Base-by-base conservation (phyloP, 768 basidiomycete genomes). In the Hypholoma sublateritium region DNA sequence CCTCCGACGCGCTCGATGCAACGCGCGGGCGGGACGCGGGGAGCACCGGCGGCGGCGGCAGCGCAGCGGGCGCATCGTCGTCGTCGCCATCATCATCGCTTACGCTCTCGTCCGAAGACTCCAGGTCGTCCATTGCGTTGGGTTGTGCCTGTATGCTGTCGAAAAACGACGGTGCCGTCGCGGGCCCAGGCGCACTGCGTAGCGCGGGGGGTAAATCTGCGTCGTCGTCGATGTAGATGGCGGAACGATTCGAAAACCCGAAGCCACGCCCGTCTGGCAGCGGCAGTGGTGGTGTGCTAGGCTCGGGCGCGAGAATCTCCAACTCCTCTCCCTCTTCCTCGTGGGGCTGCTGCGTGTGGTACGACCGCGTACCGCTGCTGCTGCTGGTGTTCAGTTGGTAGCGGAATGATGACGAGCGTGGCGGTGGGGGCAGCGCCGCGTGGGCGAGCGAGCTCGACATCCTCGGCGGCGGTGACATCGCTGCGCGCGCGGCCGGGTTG, bases 71-170 rank as follows among this genome's bases (percentile, higher is more conserved):
- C 28, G 28, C 28, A 5, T 32, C 28, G 28, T 32, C 28, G 28
- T 67, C 64, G 69, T 50, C 65, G 63, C 59, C 67, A 62, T 58
- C 51, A 28, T 70, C 63, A 21, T 73, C 63, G 14, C 76, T 76
- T 14, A 68, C 65, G 7, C 75, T 74, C 35, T 70, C 74, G 14
- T 75, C 82, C 19, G 83, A 83, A 21, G 85, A 81, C 57, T 87
- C 88, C 52, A 88, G 72, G 59, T 87, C 89, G 62, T 89, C 86
- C 83, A 91, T 84, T 22, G 82, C 87, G 68, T 87, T 87, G 5
- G 82, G 82, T 43, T 88, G 84, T 14, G 79, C 73, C 62, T 90
- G 86, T 44, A 91, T 85, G 58, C 73, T 81, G 71, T 91, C 88
- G 68, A 91, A 91, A 77, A 91, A 91, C 28, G 83, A 83, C 22